Evolutionary conservation across 1,284 basidiomycete species (phyloP).

Genomic region (Exobasidium rhododendri): DNA sequence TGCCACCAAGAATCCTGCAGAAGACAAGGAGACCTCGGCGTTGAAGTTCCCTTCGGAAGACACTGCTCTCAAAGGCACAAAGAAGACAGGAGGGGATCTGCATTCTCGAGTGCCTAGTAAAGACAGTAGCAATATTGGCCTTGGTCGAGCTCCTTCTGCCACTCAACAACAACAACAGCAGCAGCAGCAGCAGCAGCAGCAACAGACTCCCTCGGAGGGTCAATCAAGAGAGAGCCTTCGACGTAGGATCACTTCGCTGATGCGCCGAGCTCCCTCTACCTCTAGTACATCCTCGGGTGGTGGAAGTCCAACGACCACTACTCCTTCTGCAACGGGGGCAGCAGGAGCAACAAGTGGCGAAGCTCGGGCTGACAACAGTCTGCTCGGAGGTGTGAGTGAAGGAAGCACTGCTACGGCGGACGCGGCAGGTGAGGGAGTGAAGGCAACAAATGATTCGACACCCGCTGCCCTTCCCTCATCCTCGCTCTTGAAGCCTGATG

Average conservation of each 20-base stretch:
- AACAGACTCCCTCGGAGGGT: not conserved
- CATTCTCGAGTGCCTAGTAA: not conserved
- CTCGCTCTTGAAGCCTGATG: not conserved
- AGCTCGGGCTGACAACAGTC: not conserved
- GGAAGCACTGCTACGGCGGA: not conserved
- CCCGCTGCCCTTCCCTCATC: not conserved
- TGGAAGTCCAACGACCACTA: not conserved
- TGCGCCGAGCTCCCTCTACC: not conserved
- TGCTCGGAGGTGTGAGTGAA: not conserved
- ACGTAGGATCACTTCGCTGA: conserved; percentile 10
- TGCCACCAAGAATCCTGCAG: not conserved
- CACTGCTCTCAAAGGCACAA: not conserved
- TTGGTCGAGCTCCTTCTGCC: not conserved
- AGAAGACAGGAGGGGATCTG: not conserved
- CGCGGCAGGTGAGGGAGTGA: not conserved
- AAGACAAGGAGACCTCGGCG: not conserved
- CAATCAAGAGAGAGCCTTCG: conserved; percentile 2
- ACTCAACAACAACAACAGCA: too few species aligned
- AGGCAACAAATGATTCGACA: not conserved
- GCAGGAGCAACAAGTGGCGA: not conserved
- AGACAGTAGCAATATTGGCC: not conserved
- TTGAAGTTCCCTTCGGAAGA: not conserved
- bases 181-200: not conserved
- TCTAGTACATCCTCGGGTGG: not conserved
- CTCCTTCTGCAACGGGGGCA: too few species aligned